These are phyloP conservation scores for Eutrema salsugineum DNA, from an alignment of 441 rosid species.

Conservation along the genomic window DNA sequence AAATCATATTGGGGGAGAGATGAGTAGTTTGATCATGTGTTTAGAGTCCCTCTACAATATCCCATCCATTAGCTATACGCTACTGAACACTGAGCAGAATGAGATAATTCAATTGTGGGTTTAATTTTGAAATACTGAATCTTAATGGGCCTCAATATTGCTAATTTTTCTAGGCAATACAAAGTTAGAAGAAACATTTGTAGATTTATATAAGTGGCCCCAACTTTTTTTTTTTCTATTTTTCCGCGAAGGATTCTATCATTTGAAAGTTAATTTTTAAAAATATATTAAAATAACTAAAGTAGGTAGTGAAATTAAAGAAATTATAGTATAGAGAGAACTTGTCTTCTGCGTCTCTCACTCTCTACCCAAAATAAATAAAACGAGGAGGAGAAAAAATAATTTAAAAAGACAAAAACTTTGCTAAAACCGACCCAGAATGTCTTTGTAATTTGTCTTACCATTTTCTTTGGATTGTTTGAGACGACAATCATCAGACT, in stretches of 20 bases:
- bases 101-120: background rate
- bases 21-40: no score
- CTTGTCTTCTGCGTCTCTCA: conserved; percentile 21
- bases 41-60: no score
- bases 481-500: conserved; percentile 3
- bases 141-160: background rate
- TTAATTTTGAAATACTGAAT: background rate
- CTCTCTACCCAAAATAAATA: conserved; percentile 21
- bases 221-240: background rate
- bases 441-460: conserved; percentile 14
- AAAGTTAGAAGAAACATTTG: no score
- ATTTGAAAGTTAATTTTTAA: no score
- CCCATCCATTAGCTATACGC: no score
- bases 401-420: background rate
- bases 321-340: no score
- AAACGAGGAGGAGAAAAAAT: background rate
- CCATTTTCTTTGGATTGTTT: conserved; percentile 14
- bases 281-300: no score
- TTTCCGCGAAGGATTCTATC: conserved; percentile 1
- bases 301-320: no score
- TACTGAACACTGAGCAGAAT: no score
- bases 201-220: background rate
- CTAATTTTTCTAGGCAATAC: no score
- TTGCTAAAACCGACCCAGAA: conserved; percentile 26
- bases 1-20: no score